A percentile compares a stretch with the other conserved stretches of the same genome.
These are phyloP conservation scores for Eucalyptus erythrocorys DNA, from an alignment of 345 rosid genomes.

Conservation along the genomic window DNA sequence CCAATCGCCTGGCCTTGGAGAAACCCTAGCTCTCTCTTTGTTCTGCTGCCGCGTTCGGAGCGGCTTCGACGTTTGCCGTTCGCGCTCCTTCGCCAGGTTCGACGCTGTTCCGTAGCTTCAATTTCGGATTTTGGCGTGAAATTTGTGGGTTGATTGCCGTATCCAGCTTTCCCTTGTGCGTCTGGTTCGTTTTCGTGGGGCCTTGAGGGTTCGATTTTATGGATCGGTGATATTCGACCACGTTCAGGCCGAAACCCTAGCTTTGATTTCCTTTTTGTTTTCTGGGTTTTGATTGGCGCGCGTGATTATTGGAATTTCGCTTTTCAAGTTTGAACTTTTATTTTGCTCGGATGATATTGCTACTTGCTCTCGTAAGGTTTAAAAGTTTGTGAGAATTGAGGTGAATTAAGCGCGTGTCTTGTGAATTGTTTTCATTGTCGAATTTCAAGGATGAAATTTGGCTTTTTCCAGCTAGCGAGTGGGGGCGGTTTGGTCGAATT, in stretches of 20 bases:
- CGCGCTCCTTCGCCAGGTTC: not conserved
- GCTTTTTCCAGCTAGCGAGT: not conserved
- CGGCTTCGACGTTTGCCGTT: not conserved
- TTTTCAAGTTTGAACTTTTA: not conserved
- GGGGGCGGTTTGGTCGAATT: not conserved
- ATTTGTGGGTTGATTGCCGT: not conserved
- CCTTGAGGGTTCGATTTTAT: not conserved
- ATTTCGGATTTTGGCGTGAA: not conserved
- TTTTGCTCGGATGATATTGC: not conserved
- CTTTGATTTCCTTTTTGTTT: not conserved
- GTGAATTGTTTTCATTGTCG: not conserved
- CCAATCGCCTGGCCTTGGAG: not conserved
- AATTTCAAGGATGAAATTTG: not conserved
- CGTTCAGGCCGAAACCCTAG: not conserved
- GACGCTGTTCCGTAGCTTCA: not conserved
- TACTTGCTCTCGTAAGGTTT: not conserved
- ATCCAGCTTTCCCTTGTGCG: not conserved
- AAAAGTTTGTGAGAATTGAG: not conserved
- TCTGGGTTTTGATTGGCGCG: not conserved
- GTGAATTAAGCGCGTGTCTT: not conserved
- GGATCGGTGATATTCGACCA: not conserved
- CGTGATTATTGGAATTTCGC: not conserved
- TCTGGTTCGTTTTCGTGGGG: not conserved
- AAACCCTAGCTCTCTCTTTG: not conserved
- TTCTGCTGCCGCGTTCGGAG: not conserved